Conservation (phyloP, 352 stramenopile species). For the Pythium utonaiense region DNA sequence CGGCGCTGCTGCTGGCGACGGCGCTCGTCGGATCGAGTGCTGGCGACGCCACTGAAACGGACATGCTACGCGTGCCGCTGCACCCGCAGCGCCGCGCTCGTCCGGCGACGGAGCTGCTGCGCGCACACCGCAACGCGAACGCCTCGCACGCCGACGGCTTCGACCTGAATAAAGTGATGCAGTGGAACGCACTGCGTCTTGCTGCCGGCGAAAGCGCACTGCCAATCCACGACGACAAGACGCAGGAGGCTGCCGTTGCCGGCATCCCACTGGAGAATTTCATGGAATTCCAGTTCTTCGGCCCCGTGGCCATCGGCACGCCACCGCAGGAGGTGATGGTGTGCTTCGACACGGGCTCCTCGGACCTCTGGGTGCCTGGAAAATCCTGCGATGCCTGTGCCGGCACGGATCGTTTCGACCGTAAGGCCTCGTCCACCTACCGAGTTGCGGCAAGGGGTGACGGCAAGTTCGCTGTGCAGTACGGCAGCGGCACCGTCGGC, state of each 20-base stretch:
- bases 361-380: constrained; percentile 73
- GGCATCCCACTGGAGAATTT: constrained; percentile 72
- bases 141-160: neutral
- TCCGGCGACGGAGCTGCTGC: constrained; percentile 31
- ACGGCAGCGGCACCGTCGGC: constrained; percentile 69
- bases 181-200: constrained; percentile 24
- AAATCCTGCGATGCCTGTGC: constrained; percentile 52
- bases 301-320: constrained; percentile 53
- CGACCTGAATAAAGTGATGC: constrained; percentile 13
- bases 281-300: constrained; percentile 85
- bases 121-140: constrained; percentile 28
- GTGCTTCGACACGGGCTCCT: constrained; percentile 82
- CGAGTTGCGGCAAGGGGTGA: constrained; percentile 22
- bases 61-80: constrained; percentile 45
- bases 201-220: constrained; percentile 1
- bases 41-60: neutral
- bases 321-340: constrained; percentile 70
- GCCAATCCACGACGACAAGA: constrained; percentile 11
- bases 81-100: constrained; percentile 18
- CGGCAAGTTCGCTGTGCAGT: constrained; percentile 61
- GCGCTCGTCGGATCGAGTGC: neutral
- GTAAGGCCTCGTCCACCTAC: constrained; percentile 45
- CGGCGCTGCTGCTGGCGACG: constrained; percentile 13
- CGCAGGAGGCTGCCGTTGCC: constrained; percentile 28
- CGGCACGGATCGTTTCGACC: constrained; percentile 50